Percentiles rank a stretch among this genome's conserved stretches.
phyloP scores from a whole-genome alignment of 106 monocot genomes.

The Phalaenopsis aphrodite region DNA sequence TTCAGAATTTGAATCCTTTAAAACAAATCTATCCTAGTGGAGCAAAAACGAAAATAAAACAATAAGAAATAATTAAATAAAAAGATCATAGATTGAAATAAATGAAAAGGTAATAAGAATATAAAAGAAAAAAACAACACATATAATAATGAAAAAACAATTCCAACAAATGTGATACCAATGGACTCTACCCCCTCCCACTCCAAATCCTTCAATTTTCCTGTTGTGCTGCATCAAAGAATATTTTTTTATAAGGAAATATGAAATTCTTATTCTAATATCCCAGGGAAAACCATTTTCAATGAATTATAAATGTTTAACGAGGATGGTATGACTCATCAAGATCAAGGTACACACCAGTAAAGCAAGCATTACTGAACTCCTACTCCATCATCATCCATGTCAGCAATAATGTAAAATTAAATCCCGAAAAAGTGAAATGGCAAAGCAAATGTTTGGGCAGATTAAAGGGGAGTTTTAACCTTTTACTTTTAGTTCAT shows the following conservation, averaged over 20 bases:
- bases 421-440: background rate
- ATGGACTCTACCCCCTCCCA: background rate
- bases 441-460: background rate
- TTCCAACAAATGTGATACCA: background rate
- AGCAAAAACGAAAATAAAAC: background rate
- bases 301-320: background rate
- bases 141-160: background rate
- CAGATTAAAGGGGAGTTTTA: background rate
- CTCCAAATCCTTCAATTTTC: background rate
- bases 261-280: background rate
- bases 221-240: background rate
- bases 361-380: background rate
- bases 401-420: background rate
- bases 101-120: background rate
- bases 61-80: background rate
- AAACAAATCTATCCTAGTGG: background rate
- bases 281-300: background rate
- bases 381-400: background rate
- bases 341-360: background rate
- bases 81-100: background rate
- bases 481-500: constrained; percentile 84
- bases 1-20: too few relatives aligned
- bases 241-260: background rate
- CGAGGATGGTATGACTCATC: background rate
- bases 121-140: background rate